A percentile compares a stretch with the other conserved stretches of the same genome.
Conservation (phyloP, 495 filamentous ascomycete species). For the Xylaria bambusicola region DNA sequence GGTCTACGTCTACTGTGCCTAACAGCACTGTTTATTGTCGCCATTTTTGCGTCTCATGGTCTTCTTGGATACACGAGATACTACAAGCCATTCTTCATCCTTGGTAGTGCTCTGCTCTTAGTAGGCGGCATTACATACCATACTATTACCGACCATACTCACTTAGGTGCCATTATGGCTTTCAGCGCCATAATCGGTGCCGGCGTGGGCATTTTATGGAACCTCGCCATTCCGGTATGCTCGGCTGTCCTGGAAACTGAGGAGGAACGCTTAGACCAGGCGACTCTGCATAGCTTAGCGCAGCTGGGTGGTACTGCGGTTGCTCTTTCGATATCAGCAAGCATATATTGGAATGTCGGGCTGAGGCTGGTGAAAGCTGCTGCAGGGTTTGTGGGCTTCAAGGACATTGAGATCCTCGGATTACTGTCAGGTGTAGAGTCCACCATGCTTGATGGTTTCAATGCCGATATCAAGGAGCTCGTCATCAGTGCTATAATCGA, state of each 20-base stretch:
- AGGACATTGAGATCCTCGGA: conserved; percentile 36
- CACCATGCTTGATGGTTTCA: conserved; percentile 22
- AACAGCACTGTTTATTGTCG: conserved; percentile 46
- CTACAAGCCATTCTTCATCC: conserved; percentile 62
- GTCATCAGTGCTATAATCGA: conserved; percentile 47
- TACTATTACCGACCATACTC: conserved; percentile 37
- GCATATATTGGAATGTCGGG: conserved; percentile 54
- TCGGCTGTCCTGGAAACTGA: conserved; percentile 47
- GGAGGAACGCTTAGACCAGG: conserved; percentile 42
- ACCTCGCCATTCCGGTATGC: conserved; percentile 54
- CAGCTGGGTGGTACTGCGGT: conserved; percentile 55
- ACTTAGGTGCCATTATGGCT: conserved; percentile 49
- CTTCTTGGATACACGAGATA: conserved; percentile 50
- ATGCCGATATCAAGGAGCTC: conserved; percentile 23
- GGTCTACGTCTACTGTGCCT: conserved; percentile 55
- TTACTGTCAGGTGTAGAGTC: conserved; percentile 50
- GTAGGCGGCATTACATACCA: conserved; percentile 55
- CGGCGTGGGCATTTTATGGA: conserved; percentile 46
- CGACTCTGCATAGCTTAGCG: conserved; percentile 55
- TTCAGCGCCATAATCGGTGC: conserved; percentile 55
- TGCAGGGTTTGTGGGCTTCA: conserved; percentile 30
- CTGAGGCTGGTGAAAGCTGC: conserved; percentile 33
- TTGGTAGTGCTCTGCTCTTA: conserved; percentile 48
- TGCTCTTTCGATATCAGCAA: conserved; percentile 55
- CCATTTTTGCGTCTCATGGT: conserved; percentile 45